Evolutionary conservation across 2,329 filamentous ascomycete genomes (phyloP).

Genomic region (Neonectria ditissima): DNA sequence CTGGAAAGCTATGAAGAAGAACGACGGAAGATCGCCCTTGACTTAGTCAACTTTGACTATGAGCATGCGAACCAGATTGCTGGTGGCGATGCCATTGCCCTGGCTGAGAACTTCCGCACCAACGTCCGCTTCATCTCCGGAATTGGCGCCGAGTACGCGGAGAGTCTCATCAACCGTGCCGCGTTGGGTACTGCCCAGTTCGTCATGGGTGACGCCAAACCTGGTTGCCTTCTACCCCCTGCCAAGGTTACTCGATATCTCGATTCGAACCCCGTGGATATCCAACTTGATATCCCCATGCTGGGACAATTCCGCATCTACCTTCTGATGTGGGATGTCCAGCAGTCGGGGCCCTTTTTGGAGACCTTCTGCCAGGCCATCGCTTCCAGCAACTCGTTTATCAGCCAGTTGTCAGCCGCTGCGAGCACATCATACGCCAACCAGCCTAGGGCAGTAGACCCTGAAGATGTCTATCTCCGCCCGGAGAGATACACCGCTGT

Average conservation of each 20-base stretch:
- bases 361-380: constrained; percentile 68
- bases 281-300: constrained; percentile 83
- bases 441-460: constrained; percentile 67
- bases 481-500: constrained; percentile 76
- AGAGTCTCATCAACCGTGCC: constrained; percentile 63
- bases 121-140: constrained; percentile 81
- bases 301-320: constrained; percentile 83
- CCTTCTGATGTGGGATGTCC: constrained; percentile 74
- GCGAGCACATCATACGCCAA: constrained; percentile 72
- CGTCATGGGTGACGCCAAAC: constrained; percentile 62
- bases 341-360: constrained; percentile 67
- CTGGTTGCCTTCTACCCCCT: constrained; percentile 70
- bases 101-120: constrained; percentile 76
- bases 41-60: constrained; percentile 70
- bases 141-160: constrained; percentile 71
- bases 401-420: constrained; percentile 69
- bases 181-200: constrained; percentile 51
- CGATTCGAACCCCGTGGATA: constrained; percentile 81
- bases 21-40: constrained; percentile 70
- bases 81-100: constrained; percentile 70
- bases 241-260: constrained; percentile 79
- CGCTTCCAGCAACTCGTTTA: constrained; percentile 62
- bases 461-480: constrained; percentile 74
- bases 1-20: constrained; percentile 73
- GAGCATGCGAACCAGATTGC: constrained; percentile 69